These are phyloP conservation scores for Blastocladiella britannica DNA, from an alignment of 192 early-diverging fungal species.

Conservation along the genomic window DNA sequence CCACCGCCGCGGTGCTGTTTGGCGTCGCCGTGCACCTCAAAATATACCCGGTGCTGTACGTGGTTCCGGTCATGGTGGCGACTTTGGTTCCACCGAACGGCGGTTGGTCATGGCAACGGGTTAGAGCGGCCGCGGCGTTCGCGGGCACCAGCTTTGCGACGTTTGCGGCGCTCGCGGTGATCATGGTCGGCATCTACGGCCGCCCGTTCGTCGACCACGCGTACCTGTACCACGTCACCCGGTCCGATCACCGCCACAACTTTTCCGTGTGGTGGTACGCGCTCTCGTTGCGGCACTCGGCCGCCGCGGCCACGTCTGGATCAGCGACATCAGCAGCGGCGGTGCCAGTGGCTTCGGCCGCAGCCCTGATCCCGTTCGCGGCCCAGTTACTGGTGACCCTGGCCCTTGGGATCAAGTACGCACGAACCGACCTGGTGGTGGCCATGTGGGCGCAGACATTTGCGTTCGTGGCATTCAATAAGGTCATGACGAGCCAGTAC, in stretches of 20 bases:
- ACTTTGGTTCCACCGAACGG: slow-evolving; percentile 4
- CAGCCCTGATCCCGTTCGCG: slow-evolving; percentile 56
- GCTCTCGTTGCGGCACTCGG: slow-evolving; percentile 57
- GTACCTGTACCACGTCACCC: slow-evolving; percentile 79
- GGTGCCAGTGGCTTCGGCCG: no score
- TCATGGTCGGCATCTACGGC: slow-evolving; percentile 37
- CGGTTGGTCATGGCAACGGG: slow-evolving; percentile 5
- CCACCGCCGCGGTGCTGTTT: slow-evolving; percentile 41
- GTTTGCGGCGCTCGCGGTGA: background rate
- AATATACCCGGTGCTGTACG: slow-evolving; percentile 92
- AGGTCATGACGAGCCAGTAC: slow-evolving; percentile 88
- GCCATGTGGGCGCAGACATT: slow-evolving; percentile 85
- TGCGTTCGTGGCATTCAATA: slow-evolving; percentile 88
- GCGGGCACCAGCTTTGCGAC: background rate
- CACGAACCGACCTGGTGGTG: slow-evolving; percentile 56
- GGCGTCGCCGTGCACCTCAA: slow-evolving; percentile 91
- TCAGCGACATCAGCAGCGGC: slow-evolving; percentile 18
- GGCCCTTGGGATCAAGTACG: slow-evolving; percentile 45
- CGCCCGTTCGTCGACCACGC: slow-evolving; percentile 73
- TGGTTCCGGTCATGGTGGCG: slow-evolving; percentile 45
- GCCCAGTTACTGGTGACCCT: slow-evolving; percentile 56
- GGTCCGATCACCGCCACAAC: slow-evolving; percentile 97
- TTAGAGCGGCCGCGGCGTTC: background rate
- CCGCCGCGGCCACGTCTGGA: background rate
- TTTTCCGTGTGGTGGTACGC: slow-evolving; percentile 93